Conservation (phyloP, 192 early-diverging fungal species). For the Powellomyces hirtus region DNA sequence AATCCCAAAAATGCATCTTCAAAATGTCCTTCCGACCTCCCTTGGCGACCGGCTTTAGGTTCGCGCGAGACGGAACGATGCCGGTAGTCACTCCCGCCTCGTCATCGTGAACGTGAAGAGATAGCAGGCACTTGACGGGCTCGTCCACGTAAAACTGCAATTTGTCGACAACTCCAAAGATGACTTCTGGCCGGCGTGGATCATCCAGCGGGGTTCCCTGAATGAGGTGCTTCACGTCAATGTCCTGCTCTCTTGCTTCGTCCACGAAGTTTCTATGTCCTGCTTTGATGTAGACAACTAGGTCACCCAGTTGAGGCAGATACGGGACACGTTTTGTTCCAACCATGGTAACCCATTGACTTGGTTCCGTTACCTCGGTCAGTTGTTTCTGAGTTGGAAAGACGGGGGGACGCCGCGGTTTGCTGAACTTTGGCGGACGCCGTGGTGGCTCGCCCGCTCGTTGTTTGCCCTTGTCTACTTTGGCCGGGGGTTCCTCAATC, state of each 20-base stretch:
- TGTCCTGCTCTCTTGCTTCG: not conserved
- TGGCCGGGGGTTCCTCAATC: not conserved
- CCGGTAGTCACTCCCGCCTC: not conserved
- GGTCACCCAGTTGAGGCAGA: conserved; percentile 35
- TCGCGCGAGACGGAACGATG: not conserved
- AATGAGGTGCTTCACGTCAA: not conserved
- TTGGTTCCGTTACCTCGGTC: not conserved
- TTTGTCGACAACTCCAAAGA: conserved; percentile 18
- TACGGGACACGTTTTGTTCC: conserved; percentile 23
- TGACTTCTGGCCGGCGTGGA: conserved; percentile 13
- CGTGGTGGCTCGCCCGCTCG: not conserved
- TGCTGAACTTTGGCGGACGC: not conserved
- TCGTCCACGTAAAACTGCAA: conserved; percentile 7
- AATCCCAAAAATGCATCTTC: conserved; percentile 21
- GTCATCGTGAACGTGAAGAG: conserved; percentile 18
- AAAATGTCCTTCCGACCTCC: conserved; percentile 21
- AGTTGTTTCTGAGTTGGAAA: no score
- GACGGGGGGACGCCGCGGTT: not conserved
- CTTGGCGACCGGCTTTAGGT: conserved; percentile 1
- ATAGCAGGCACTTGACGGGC: conserved; percentile 6
- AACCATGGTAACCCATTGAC: conserved; percentile 14
- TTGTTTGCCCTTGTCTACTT: not conserved
- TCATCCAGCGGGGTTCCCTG: not conserved
- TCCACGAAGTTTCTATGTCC: conserved; percentile 25
- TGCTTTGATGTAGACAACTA: conserved; percentile 28